Conservation (phyloP, 768 basidiomycete species). For the Kwoniella sp. region DNA sequence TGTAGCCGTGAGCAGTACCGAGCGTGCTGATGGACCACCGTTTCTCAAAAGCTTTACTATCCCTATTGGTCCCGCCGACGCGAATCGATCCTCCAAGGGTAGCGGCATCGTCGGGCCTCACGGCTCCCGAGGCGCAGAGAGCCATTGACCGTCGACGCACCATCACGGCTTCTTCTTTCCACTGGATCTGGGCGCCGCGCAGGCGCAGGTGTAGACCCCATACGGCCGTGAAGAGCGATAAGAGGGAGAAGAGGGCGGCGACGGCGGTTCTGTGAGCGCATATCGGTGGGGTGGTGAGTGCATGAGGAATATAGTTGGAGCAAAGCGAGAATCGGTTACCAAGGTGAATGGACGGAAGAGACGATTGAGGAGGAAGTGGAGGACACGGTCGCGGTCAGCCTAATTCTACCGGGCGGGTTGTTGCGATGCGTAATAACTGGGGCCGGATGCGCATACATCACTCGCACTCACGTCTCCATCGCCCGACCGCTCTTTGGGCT, state of each 20-base stretch:
- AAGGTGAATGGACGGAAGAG: no score
- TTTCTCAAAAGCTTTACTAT: conserved; percentile 11
- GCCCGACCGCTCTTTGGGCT: conserved; percentile 45
- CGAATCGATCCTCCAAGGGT: conserved; percentile 3
- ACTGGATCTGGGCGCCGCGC: conserved; percentile 34
- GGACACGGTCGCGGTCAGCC: no score
- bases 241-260: conserved; percentile 44
- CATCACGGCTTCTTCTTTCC: conserved; percentile 49
- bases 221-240: conserved; percentile 42
- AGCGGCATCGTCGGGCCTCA: conserved; percentile 11
- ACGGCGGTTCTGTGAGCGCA: conserved; percentile 39
- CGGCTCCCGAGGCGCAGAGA: conserved; percentile 5
- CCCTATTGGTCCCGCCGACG: not conserved
- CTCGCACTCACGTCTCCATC: conserved; percentile 50
- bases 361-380: not conserved
- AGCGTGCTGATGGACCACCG: conserved; percentile 8
- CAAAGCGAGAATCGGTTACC: not conserved
- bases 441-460: no score
- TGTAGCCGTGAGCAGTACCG: not conserved
- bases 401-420: no score
- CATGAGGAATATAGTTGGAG: no score
- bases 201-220: conserved; percentile 49
- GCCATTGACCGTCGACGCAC: conserved; percentile 47
- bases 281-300: no score
- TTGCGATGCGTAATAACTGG: no score